These are phyloP conservation scores for Uronychia setigera DNA, from an alignment of 73 alveolate genomes.

Conservation along the genomic window DNA sequence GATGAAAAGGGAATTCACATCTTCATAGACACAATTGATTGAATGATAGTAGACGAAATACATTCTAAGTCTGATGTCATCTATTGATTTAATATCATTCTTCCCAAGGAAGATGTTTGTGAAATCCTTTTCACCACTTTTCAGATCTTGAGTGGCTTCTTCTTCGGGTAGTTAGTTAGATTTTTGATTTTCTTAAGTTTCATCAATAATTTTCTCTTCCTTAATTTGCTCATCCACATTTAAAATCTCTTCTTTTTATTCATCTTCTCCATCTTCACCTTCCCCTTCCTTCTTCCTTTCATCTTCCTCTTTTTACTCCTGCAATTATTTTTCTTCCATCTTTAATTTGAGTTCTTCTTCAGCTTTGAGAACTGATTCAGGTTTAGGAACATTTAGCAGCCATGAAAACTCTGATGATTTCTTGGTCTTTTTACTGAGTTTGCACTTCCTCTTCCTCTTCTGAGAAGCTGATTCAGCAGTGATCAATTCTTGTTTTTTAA, in stretches of 20 bases:
- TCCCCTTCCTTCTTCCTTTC: too few species aligned
- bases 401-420: too few species aligned
- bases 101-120: background rate
- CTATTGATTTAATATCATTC: background rate
- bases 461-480: background rate
- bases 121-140: background rate
- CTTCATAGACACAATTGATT: slow-evolving; percentile 7
- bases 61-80: slow-evolving; percentile 27
- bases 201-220: background rate
- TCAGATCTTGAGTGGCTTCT: background rate
- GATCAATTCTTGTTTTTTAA: background rate
- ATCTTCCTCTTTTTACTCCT: too few species aligned
- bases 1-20: slow-evolving; percentile 11
- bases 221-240: background rate
- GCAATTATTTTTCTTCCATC: too few species aligned
- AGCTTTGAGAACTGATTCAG: too few species aligned
- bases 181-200: background rate
- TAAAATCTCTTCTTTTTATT: background rate
- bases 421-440: background rate
- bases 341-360: too few species aligned
- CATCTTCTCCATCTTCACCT: too few species aligned
- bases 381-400: too few species aligned
- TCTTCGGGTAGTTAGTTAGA: background rate
- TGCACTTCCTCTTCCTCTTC: background rate
- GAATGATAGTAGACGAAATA: slow-evolving; percentile 40